Evolutionary conservation across 2,329 filamentous ascomycete genomes (phyloP).

Genomic region (Diaporthe aspalathi): DNA sequence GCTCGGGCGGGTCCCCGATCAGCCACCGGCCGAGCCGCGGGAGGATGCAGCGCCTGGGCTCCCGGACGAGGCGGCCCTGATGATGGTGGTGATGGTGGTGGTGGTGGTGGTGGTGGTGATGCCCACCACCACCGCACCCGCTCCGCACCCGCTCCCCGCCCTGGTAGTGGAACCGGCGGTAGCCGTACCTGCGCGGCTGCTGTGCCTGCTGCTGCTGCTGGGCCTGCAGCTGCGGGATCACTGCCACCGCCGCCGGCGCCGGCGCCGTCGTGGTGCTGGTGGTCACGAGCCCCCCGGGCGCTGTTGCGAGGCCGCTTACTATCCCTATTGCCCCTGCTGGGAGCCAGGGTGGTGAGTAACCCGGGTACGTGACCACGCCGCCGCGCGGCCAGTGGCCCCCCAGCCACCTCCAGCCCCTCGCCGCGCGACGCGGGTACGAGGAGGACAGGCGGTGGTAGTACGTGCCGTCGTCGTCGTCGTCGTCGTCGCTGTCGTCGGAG

Average conservation of each 20-base stretch:
- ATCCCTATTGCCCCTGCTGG: background rate
- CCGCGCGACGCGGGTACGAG: background rate
- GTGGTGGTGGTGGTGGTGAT: background rate
- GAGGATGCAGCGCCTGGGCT: slow-evolving; percentile 25
- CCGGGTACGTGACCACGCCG: background rate
- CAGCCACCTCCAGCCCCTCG: background rate
- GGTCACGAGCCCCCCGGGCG: too few species aligned
- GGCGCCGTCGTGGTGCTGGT: too few species aligned
- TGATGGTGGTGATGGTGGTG: slow-evolving; percentile 1
- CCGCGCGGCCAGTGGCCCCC: slow-evolving; percentile 5
- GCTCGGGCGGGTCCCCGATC: slow-evolving; percentile 23
- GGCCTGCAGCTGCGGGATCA: background rate
- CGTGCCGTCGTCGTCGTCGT: background rate
- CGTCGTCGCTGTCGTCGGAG: slow-evolving; percentile 5
- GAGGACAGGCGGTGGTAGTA: background rate
- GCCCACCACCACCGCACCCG: background rate
- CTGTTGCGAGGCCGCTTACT: background rate
- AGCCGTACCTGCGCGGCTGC: slow-evolving; percentile 29
- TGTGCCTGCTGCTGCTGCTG: background rate
- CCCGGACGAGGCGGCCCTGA: background rate
- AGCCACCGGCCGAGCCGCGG: slow-evolving; percentile 31
- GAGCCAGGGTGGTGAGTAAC: background rate
- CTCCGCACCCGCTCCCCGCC: slow-evolving; percentile 15
- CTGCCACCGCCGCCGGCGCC: background rate
- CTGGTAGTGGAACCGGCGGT: slow-evolving; percentile 34